These are phyloP conservation scores for Alternaria triticina DNA, from an alignment of 2,329 filamentous ascomycete species.

Conservation along the genomic window DNA sequence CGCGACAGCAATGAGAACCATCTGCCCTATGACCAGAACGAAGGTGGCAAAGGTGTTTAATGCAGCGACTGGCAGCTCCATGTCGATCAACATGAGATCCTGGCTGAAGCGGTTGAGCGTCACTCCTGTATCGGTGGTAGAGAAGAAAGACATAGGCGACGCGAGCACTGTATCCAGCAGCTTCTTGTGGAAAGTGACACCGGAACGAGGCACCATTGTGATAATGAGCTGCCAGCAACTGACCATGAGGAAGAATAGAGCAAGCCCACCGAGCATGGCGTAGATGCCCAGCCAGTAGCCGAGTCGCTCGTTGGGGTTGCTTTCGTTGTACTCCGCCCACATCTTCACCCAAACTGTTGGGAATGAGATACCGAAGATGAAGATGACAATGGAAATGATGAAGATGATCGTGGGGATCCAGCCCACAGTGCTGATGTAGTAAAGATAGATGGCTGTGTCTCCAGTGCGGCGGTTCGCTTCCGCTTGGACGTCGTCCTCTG, in stretches of 20 bases:
- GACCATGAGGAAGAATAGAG: slow-evolving; percentile 37
- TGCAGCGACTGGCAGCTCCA: slow-evolving; percentile 48
- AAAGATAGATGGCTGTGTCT: slow-evolving; percentile 42
- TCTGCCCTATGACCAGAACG: slow-evolving; percentile 43
- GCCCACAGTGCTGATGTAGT: slow-evolving; percentile 42
- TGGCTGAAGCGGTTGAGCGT: slow-evolving; percentile 58
- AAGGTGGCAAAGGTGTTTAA: slow-evolving; percentile 44
- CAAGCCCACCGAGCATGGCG: slow-evolving; percentile 33
- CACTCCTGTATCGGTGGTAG: slow-evolving; percentile 53
- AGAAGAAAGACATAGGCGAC: slow-evolving; percentile 53
- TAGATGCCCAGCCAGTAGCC: slow-evolving; percentile 45
- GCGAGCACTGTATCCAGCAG: slow-evolving; percentile 58
- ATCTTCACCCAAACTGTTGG: slow-evolving; percentile 57
- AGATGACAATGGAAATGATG: slow-evolving; percentile 39
- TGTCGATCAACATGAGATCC: slow-evolving; percentile 56
- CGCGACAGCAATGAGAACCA: slow-evolving; percentile 48
- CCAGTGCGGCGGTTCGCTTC: slow-evolving; percentile 41
- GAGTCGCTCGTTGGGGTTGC: slow-evolving; percentile 46
- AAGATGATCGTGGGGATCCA: slow-evolving; percentile 40
- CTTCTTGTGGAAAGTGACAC: slow-evolving; percentile 56
- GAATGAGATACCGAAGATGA: slow-evolving; percentile 44
- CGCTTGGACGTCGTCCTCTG: slow-evolving; percentile 40
- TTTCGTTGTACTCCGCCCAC: slow-evolving; percentile 54
- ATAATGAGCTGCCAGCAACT: slow-evolving; percentile 57
- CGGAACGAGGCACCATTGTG: slow-evolving; percentile 61